Conservation (phyloP, 73 alveolate genomes). For the Symbiodinium natans region DNA sequence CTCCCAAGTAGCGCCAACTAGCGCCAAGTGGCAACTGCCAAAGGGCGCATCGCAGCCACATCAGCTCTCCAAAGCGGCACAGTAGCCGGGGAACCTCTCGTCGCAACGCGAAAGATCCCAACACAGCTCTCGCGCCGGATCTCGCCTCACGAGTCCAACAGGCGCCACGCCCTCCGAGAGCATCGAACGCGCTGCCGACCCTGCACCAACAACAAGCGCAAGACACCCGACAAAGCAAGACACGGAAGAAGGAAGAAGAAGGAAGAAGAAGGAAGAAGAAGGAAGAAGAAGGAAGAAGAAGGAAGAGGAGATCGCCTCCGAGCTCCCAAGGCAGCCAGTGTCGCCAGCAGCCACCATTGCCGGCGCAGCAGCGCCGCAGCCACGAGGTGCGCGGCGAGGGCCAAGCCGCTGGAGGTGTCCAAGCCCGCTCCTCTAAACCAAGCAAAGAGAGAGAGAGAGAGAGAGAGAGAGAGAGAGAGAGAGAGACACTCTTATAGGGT, state of each 20-base stretch:
- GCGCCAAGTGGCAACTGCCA: constrained; percentile 49
- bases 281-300: no score
- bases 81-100: constrained; percentile 31
- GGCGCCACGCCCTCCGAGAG: neutral
- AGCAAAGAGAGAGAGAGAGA: no score
- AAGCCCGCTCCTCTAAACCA: constrained; percentile 50
- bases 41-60: constrained; percentile 68
- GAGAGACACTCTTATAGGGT: no score
- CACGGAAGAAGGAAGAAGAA: no score
- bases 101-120: neutral
- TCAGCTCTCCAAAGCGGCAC: constrained; percentile 54
- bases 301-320: constrained; percentile 29
- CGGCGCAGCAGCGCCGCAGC: constrained; percentile 19
- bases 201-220: neutral
- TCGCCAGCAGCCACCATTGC: constrained; percentile 14
- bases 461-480: no score
- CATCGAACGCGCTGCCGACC: neutral
- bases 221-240: no score
- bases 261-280: no score
- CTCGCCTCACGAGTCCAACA: neutral
- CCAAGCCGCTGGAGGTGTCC: constrained; percentile 54
- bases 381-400: constrained; percentile 27
- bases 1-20: neutral
- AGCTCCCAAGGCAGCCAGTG: neutral
- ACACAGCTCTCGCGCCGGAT: neutral